Evolutionary conservation across 306 rosid species (phyloP).

Genomic region (cucumber (Cucumis sativus)): DNA sequence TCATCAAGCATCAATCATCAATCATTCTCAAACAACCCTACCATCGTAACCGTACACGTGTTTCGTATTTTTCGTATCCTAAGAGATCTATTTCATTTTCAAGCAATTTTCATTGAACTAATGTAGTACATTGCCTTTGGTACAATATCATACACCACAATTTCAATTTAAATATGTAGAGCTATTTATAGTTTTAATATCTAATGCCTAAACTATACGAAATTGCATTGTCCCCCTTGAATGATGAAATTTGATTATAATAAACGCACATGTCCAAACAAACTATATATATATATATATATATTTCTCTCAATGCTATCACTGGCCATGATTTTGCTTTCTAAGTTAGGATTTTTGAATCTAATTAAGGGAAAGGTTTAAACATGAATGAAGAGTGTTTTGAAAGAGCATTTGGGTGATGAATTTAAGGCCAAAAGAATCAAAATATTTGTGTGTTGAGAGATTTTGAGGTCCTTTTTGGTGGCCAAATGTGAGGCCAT

Average conservation of each 20-base stretch:
- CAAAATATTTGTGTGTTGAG: background rate
- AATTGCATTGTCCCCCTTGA: too few relatives aligned
- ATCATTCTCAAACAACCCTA: constrained; percentile 11
- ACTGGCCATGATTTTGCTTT: background rate
- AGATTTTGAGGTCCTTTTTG: background rate
- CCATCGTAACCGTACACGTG: constrained; percentile 48
- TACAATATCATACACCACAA: background rate
- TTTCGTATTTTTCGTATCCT: constrained; percentile 1
- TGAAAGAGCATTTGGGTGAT: background rate
- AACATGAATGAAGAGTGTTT: background rate
- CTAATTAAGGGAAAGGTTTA: background rate
- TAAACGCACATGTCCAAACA: too few relatives aligned
- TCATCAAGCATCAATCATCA: constrained; percentile 12
- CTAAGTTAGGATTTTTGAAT: background rate
- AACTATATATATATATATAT: background rate
- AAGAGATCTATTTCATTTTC: background rate
- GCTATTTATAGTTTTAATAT: background rate
- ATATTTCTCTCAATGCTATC: background rate
- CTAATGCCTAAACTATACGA: background rate
- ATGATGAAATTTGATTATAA: too few relatives aligned
- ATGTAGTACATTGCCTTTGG: background rate
- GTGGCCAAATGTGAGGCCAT: constrained; percentile 9
- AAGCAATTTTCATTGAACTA: background rate
- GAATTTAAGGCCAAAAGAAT: background rate
- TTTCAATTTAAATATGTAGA: background rate